These are phyloP conservation scores for Seiridium unicorne DNA, from an alignment of 2,329 filamentous ascomycete species.

Conservation along the genomic window DNA sequence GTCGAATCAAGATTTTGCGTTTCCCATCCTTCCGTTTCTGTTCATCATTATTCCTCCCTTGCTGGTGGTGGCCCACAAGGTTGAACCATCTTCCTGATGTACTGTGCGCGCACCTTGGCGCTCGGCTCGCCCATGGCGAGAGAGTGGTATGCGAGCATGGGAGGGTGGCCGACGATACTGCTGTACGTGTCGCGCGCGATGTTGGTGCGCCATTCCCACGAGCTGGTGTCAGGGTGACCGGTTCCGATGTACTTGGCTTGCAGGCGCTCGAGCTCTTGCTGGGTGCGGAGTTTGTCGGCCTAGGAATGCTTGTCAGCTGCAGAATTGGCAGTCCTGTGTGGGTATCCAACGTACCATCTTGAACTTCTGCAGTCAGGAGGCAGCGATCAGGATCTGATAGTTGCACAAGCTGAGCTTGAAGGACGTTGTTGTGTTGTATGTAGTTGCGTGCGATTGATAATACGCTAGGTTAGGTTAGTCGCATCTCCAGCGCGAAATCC, in stretches of 20 bases:
- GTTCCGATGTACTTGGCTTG: constrained; percentile 96
- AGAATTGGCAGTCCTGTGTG: neutral
- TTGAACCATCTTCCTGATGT: constrained; percentile 79
- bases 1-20: neutral
- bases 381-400: too few species aligned
- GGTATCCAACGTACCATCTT: neutral
- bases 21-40: neutral
- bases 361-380: neutral
- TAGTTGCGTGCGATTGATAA: too few species aligned
- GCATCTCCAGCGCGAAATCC: too few species aligned
- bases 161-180: constrained; percentile 85
- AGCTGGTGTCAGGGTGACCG: constrained; percentile 93
- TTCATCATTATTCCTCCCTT: constrained; percentile 39
- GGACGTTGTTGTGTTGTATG: too few species aligned
- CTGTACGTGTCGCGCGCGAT: constrained; percentile 91
- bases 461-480: too few species aligned
- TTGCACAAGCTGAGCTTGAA: too few species aligned
- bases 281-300: constrained; percentile 97
- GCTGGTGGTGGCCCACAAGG: constrained; percentile 58
- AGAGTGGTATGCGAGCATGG: constrained; percentile 83
- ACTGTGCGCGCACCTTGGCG: constrained; percentile 73
- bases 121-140: constrained; percentile 84
- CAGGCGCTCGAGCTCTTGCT: constrained; percentile 95
- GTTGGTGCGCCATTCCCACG: constrained; percentile 96
- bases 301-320: constrained; percentile 22